Evolutionary conservation across 2,329 filamentous ascomycete genomes (phyloP).

Genomic region (Aspergillus awamori): DNA sequence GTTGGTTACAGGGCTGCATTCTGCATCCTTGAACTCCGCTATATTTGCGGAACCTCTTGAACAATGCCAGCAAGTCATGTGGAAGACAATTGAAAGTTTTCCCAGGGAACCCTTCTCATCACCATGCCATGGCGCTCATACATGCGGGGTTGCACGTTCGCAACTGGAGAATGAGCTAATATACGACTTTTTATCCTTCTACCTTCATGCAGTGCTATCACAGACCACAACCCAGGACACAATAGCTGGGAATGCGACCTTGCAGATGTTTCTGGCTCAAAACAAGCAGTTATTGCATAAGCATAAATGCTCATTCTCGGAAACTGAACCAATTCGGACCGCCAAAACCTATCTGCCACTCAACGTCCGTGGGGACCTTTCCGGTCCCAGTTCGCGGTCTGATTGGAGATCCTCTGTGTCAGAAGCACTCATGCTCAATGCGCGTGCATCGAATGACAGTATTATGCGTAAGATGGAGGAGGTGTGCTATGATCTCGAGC

Average conservation of each 20-base stretch:
- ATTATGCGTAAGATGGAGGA: slow-evolving; percentile 55
- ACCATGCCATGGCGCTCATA: slow-evolving; percentile 23
- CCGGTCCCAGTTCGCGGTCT: slow-evolving; percentile 30
- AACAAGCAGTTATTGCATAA: slow-evolving; percentile 5
- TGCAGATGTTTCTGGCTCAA: slow-evolving; percentile 26
- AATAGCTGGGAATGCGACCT: slow-evolving; percentile 13
- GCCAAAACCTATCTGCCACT: slow-evolving; percentile 16
- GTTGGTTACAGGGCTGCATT: slow-evolving; percentile 29
- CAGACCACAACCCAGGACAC: slow-evolving; percentile 9
- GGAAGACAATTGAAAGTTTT: slow-evolving; percentile 24
- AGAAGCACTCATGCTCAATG: slow-evolving; percentile 47
- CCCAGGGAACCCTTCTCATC: slow-evolving; percentile 20
- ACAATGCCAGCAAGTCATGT: slow-evolving; percentile 22
- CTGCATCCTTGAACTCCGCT: slow-evolving; percentile 12
- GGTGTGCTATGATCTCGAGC: slow-evolving; percentile 60
- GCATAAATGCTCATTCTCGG: slow-evolving; percentile 23
- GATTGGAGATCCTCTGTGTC: slow-evolving; percentile 56
- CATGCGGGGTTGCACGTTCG: slow-evolving; percentile 24
- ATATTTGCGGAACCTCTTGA: slow-evolving; percentile 17
- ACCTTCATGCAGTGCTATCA: slow-evolving; percentile 22
- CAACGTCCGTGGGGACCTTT: slow-evolving; percentile 16
- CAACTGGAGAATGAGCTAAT: slow-evolving; percentile 31
- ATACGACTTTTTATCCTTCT: slow-evolving; percentile 30
- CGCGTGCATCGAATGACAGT: slow-evolving; percentile 49
- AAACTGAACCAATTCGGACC: slow-evolving; percentile 13